phyloP scores from a whole-genome alignment of 2,329 filamentous ascomycete species.

The Amauroascus verrucosus region DNA sequence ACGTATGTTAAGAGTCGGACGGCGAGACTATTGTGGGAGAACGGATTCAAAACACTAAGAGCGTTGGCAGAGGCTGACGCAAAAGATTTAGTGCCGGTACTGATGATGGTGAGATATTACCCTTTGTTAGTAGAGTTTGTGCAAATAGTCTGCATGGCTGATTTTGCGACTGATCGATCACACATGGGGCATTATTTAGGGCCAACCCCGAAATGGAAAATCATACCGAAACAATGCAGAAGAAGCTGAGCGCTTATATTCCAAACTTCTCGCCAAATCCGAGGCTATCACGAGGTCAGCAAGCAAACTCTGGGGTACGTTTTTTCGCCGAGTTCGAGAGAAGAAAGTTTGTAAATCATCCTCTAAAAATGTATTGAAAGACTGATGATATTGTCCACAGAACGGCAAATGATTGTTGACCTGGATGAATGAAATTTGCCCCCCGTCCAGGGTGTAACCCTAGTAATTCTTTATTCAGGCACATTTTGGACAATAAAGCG shows the following conservation, averaged over 20 bases:
- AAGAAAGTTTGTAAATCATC: too few species aligned
- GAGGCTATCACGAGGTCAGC: constrained; percentile 59
- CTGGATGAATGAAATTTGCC: constrained; percentile 6
- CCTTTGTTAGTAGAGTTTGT: not conserved
- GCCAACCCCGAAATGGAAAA: constrained; percentile 52
- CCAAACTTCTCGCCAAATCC: constrained; percentile 57
- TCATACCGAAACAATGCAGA: constrained; percentile 40
- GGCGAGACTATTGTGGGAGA: constrained; percentile 64
- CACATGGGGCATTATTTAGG: constrained; percentile 31
- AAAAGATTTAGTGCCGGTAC: constrained; percentile 57
- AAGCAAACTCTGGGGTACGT: constrained; percentile 54
- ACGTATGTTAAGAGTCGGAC: constrained; percentile 69
- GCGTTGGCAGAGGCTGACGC: constrained; percentile 59
- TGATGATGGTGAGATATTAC: constrained; percentile 54
- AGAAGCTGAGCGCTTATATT: constrained; percentile 50
- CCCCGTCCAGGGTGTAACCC: not conserved
- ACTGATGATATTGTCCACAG: not conserved
- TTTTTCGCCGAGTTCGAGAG: not conserved
- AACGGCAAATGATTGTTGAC: constrained; percentile 13
- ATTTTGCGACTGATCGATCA: not conserved
- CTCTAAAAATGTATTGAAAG: too few species aligned
- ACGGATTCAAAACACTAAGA: constrained; percentile 59
- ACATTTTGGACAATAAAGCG: not conserved
- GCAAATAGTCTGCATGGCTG: not conserved
- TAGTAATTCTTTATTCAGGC: not conserved